phyloP scores from a whole-genome alignment of 2,329 filamentous ascomycete species.

The Lasiodiplodia theobromae region DNA sequence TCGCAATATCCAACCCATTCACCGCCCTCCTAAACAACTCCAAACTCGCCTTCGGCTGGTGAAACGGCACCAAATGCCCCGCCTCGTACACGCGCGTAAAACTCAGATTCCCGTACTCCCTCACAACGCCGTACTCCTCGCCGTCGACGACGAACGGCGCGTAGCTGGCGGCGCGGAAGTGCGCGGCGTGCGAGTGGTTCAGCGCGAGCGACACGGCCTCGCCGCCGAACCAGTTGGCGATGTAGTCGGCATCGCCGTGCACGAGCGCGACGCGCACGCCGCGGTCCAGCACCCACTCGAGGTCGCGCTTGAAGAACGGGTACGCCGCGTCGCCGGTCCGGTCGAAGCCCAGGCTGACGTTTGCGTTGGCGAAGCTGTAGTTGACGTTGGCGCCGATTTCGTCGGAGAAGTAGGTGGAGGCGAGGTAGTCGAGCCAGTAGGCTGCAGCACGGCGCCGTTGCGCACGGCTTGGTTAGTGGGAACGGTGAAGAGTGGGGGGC shows the following conservation, averaged over 20 bases:
- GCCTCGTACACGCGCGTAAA: conserved; percentile 61
- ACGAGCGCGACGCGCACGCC: conserved; percentile 65
- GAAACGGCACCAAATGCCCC: conserved; percentile 60
- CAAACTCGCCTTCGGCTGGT: conserved; percentile 38
- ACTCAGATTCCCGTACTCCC: conserved; percentile 74
- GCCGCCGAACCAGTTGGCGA: conserved; percentile 72
- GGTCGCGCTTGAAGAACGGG: conserved; percentile 49
- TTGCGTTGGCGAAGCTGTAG: conserved; percentile 55
- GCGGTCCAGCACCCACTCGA: conserved; percentile 59
- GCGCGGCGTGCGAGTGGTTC: conserved; percentile 29
- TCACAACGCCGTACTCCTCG: conserved; percentile 66
- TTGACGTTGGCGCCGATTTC: conserved; percentile 59
- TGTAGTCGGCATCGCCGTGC: conserved; percentile 65
- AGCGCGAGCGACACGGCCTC: conserved; percentile 70
- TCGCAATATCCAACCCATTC: background rate
- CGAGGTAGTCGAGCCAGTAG: conserved; percentile 59
- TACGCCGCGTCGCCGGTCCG: conserved; percentile 55
- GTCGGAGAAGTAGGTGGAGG: conserved; percentile 39
- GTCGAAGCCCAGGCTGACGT: conserved; percentile 54
- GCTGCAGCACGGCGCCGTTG: conserved; percentile 31
- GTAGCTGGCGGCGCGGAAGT: conserved; percentile 66
- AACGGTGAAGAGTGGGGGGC: conserved; percentile 30
- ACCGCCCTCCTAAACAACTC: conserved; percentile 5
- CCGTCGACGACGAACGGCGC: conserved; percentile 69
- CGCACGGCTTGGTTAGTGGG: conserved; percentile 38